Percentiles rank a stretch among this genome's conserved stretches.
These are phyloP conservation scores for Coemansia sp. DNA, from an alignment of 192 early-diverging fungal genomes.

Conservation along the genomic window DNA sequence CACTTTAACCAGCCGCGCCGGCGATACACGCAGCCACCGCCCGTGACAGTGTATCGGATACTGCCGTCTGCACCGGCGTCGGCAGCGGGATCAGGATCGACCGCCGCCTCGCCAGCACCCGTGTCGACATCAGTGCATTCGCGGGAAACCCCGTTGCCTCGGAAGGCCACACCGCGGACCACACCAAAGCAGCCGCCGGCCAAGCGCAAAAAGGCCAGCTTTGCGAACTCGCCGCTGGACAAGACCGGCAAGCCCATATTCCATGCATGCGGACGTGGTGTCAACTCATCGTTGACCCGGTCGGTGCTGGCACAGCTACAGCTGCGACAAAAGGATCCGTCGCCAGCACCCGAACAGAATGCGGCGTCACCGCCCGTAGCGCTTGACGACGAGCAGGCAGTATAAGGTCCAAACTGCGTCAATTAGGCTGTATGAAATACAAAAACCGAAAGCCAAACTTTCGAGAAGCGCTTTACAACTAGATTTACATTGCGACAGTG, in stretches of 20 bases:
- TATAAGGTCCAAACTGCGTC: no score
- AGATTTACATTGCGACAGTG: neutral
- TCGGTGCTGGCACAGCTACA: constrained; percentile 48
- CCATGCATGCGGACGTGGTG: constrained; percentile 45
- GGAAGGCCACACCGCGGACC: neutral
- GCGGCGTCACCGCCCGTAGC: neutral
- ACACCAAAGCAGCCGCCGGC: neutral
- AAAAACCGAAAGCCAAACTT: no score
- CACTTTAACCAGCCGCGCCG: constrained; percentile 62
- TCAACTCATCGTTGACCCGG: constrained; percentile 46
- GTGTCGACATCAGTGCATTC: neutral
- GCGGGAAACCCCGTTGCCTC: neutral
- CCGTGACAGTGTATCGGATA: constrained; percentile 28
- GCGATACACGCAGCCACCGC: constrained; percentile 30
- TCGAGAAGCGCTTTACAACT: no score
- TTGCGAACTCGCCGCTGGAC: constrained; percentile 26
- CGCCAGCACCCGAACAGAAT: neutral
- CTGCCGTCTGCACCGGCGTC: constrained; percentile 2
- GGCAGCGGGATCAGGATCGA: neutral
- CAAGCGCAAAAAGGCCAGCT: constrained; percentile 19
- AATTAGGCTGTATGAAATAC: no score
- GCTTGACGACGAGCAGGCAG: no score
- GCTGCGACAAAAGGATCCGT: neutral
- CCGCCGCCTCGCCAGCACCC: neutral
- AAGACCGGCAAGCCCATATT: constrained; percentile 35